Evolutionary conservation across 208 protist genomes (phyloP), one percentile per base, ranked within the genome.

Genomic region (Crithidia bombi): DNA sequence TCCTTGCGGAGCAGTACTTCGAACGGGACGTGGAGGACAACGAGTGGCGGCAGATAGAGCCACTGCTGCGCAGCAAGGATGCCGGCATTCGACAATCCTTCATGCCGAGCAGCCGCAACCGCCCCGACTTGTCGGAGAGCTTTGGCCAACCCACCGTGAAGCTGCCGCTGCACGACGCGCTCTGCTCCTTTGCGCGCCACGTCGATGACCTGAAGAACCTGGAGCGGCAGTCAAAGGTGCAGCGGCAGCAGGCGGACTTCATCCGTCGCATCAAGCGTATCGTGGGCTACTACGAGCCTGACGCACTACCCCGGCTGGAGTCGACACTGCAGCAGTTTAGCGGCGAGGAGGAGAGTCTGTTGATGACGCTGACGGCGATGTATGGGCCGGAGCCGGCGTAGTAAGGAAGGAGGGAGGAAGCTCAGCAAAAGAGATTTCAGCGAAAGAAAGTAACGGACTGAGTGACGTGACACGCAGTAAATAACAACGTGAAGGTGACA

Each of bases 1-100:
- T 79, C 28, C 52, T 91, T 15, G 86, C 75, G 1, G 86, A 89
- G 65, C 70, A 89, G 68, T 89, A 89, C 68, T 80, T 85, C 50
- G 67, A 80, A 67, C 73, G 86, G 21, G 79, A 85, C 63, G 54
- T 89, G 2, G 46, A 47, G 15, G 52, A 58, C 15, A 38, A 26
- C 21, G 86, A 91, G 65, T 87, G 86, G 86, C 26, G 17, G 5
- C 50, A 49, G 10, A 84, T 88, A 51, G 55, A 39, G 41, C 65
- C 62, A 5, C 57, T 81, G 43, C 68, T 87, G 26, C 62, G 63
- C 43, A 63, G 69, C 36, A 76, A 73, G 55, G 73, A 74, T 19
- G 41, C 38, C 3, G 71, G 38, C 32, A 71, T 86, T 63, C 57
- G 78, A n/a, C 74, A 76, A 23, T 73, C 73, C 15, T 84, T 85